Evolutionary conservation across 306 rosid genomes (phyloP).

Genomic region (Canavalia ensiformis): DNA sequence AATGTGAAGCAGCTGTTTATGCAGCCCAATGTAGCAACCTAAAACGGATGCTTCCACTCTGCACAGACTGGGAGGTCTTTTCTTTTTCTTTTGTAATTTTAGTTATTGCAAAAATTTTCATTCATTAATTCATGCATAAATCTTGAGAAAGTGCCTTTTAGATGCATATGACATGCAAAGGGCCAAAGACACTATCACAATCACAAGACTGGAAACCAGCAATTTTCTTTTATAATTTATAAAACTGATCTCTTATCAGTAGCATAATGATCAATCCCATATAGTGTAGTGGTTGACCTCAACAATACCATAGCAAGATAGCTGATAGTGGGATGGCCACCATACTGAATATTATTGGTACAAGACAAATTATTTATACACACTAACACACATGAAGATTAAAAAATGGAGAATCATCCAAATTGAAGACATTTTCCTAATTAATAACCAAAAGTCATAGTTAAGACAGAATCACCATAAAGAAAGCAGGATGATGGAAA

Average conservation of each 20-base stretch:
- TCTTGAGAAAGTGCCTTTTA: slow-evolving; percentile 14
- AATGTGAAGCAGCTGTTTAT: slow-evolving; percentile 94
- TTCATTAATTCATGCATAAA: neutral
- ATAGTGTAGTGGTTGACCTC: neutral
- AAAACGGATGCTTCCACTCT: slow-evolving; percentile 89
- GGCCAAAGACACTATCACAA: neutral
- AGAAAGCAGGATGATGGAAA: neutral
- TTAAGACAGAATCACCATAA: neutral
- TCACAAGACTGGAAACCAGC: neutral
- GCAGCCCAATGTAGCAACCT: slow-evolving; percentile 93
- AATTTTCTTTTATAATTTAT: neutral
- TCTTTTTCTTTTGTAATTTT: slow-evolving; percentile 21
- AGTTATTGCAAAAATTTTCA: neutral
- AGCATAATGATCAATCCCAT: neutral
- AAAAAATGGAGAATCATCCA: neutral
- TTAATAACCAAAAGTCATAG: neutral
- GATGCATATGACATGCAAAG: slow-evolving; percentile 31
- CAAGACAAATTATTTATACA: neutral
- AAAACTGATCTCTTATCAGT: neutral
- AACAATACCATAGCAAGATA: neutral
- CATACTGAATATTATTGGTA: neutral
- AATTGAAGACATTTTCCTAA: neutral
- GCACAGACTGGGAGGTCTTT: slow-evolving; percentile 95
- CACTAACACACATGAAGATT: neutral
- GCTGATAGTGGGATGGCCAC: neutral